A percentile compares a stretch with the other conserved stretches of the same genome.
Evolutionary conservation across 2,329 filamentous ascomycete genomes (phyloP).

Genomic region (Beauveria asiatica): DNA sequence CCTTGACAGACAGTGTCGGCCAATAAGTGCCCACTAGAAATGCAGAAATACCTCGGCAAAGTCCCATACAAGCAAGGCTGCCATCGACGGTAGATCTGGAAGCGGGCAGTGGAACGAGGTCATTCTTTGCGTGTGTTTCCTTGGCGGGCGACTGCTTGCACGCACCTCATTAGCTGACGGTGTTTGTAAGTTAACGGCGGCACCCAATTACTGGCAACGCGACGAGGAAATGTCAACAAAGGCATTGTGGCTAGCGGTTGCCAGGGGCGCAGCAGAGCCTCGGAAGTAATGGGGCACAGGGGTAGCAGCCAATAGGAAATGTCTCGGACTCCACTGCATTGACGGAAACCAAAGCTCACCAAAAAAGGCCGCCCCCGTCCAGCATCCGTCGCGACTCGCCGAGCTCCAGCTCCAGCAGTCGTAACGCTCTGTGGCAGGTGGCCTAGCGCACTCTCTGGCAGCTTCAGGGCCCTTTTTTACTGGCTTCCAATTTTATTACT

Average conservation of each 20-base stretch:
- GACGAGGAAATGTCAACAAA: conserved; percentile 7
- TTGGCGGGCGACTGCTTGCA: too few relatives aligned
- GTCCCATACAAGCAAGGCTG: neutral
- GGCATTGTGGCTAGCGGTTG: conserved; percentile 7
- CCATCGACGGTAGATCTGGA: neutral
- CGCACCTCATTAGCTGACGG: too few relatives aligned
- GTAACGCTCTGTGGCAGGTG: neutral
- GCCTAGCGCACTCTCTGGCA: neutral
- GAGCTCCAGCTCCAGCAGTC: conserved; percentile 5
- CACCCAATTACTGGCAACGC: neutral
- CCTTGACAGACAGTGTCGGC: neutral
- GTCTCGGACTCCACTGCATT: neutral
- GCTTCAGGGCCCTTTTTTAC: neutral
- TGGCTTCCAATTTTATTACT: too few relatives aligned
- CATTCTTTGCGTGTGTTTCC: too few relatives aligned
- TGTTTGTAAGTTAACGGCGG: too few relatives aligned
- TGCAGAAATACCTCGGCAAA: neutral
- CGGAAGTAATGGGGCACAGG: neutral
- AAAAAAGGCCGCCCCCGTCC: conserved; percentile 5
- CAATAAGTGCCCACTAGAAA: neutral
- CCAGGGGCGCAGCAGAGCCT: conserved; percentile 5
- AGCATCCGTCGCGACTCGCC: conserved; percentile 8
- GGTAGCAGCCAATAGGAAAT: neutral
- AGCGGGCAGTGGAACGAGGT: too few relatives aligned
- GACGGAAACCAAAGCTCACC: neutral